Evolutionary conservation across 306 rosid genomes (phyloP).

Genomic region (Cyamopsis tetragonoloba): DNA sequence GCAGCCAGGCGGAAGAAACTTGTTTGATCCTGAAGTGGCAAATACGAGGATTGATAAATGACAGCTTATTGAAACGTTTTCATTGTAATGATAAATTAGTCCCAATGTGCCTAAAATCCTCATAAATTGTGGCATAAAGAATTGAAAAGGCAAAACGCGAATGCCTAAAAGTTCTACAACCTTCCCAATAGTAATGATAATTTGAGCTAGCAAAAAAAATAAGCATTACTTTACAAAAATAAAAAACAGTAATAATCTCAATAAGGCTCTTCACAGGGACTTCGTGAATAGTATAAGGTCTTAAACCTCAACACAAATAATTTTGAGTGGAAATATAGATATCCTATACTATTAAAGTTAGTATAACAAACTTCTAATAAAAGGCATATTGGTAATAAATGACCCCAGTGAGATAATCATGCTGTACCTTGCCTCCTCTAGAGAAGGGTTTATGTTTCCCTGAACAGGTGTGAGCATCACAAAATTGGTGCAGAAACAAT

Average conservation of each 20-base stretch:
- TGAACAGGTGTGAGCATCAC: constrained; percentile 87
- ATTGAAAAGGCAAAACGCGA: constrained; percentile 3
- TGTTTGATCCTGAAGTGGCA: constrained; percentile 52
- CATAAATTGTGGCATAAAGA: neutral
- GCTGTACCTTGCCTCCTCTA: constrained; percentile 81
- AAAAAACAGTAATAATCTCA: no score
- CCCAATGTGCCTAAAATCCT: constrained; percentile 3
- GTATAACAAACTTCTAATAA: neutral
- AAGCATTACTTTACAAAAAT: constrained; percentile 14
- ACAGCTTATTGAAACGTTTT: neutral
- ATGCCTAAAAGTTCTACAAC: constrained; percentile 10
- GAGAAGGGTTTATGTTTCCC: constrained; percentile 75
- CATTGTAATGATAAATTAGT: neutral
- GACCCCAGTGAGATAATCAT: constrained; percentile 8
- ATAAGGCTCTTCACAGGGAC: neutral
- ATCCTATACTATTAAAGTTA: neutral
- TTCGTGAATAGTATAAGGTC: constrained; percentile 18
- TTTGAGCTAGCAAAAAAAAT: constrained; percentile 22
- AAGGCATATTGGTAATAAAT: constrained; percentile 4
- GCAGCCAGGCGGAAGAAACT: constrained; percentile 69
- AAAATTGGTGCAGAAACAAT: constrained; percentile 87
- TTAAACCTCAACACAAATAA: constrained; percentile 12
- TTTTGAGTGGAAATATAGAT: constrained; percentile 11
- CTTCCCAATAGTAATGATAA: neutral
- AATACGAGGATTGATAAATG: constrained; percentile 8